Conservation (phyloP, 2,329 filamentous ascomycete genomes). For the Xylaria sp. region DNA sequence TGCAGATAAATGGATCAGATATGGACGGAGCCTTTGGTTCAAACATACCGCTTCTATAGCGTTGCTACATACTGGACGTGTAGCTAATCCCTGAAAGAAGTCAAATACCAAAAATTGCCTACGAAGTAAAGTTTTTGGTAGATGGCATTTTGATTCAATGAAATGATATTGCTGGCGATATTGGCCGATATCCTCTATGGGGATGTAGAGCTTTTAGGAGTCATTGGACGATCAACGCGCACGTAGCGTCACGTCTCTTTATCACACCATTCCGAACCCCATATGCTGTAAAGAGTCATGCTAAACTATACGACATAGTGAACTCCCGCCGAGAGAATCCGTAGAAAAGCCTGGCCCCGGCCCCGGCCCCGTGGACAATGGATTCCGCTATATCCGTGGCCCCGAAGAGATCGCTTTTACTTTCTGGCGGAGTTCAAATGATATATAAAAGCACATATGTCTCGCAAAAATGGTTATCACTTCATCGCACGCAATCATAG, state of each 20-base stretch:
- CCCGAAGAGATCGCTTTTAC: constrained; percentile 1
- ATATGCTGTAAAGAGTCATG: not conserved
- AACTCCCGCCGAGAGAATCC: not conserved
- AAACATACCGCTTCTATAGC: not conserved
- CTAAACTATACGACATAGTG: not conserved
- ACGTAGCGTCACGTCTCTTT: not conserved
- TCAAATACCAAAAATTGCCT: not conserved
- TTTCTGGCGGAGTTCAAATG: not conserved
- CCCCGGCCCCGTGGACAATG: not conserved
- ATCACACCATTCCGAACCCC: not conserved
- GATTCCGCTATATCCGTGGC: constrained; percentile 19
- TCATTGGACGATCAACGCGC: not conserved
- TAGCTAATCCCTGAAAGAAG: not conserved
- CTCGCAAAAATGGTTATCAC: not conserved
- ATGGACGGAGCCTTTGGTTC: not conserved
- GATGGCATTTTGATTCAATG: not conserved
- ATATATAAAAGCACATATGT: not conserved
- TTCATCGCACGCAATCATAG: not conserved
- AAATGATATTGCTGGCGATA: not conserved
- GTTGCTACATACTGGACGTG: no score
- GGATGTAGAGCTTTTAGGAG: not conserved
- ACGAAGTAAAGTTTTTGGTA: not conserved
- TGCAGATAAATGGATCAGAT: not conserved
- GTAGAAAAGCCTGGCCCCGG: not conserved
- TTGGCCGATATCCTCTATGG: not conserved